phyloP scores from a whole-genome alignment of 805 yeast species.

The Metschnikowia corniflorae region DNA sequence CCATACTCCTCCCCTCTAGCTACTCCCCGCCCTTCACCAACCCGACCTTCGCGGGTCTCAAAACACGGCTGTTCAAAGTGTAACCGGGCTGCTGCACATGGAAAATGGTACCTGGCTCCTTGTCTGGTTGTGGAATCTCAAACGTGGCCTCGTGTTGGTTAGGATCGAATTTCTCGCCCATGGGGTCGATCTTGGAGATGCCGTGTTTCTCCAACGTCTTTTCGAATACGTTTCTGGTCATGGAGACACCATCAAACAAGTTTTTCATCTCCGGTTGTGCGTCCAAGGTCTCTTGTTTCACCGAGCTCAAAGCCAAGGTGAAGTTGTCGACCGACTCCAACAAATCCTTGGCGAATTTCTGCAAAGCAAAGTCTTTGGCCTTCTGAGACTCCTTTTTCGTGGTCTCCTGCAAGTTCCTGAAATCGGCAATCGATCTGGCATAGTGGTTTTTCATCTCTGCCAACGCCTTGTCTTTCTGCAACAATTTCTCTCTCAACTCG shows the following conservation, averaged over 20 bases:
- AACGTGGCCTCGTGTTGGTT: constrained; percentile 91
- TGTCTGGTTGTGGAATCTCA: constrained; percentile 80
- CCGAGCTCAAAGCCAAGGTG: constrained; percentile 76
- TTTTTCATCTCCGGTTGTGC: constrained; percentile 49
- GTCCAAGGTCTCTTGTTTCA: constrained; percentile 57
- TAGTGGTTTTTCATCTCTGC: constrained; percentile 82
- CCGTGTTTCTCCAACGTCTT: constrained; percentile 82
- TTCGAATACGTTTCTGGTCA: constrained; percentile 85
- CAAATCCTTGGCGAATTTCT: constrained; percentile 86
- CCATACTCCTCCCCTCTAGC: too few species aligned
- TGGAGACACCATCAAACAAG: constrained; percentile 81
- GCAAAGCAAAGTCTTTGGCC: constrained; percentile 86
- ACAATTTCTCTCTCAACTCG: constrained; percentile 51
- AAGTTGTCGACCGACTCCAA: constrained; percentile 89
- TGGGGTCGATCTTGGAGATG: constrained; percentile 71
- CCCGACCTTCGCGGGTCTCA: constrained; percentile 96
- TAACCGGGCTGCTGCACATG: constrained; percentile 90
- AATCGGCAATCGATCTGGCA: constrained; percentile 83
- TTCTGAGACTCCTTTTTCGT: constrained; percentile 83
- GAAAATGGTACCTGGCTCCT: constrained; percentile 90
- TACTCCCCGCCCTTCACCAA: constrained; percentile 58
- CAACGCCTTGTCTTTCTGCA: constrained; percentile 63
- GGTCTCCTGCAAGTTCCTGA: constrained; percentile 86
- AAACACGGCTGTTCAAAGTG: constrained; percentile 78
- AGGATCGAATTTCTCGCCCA: constrained; percentile 86